Base-by-base conservation (phyloP, 768 basidiomycete species). In the Tephrocybe sp. region DNA sequence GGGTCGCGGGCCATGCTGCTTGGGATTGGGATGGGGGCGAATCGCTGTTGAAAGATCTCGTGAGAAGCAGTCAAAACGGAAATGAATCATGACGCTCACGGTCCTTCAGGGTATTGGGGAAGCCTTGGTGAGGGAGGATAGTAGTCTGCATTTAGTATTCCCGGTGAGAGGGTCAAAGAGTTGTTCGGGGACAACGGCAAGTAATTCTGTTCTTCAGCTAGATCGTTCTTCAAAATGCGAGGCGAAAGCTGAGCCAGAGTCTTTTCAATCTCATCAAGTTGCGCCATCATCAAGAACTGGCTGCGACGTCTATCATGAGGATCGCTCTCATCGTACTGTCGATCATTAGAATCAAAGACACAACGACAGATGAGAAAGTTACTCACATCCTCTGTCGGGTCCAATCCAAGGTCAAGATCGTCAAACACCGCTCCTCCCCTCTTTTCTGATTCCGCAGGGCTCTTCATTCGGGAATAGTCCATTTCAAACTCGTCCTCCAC, bases 231-330 rank as follows among this genome's bases (percentile, higher is more conserved):
- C 42, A 77, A 62, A 27, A 68, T 66, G 51, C 77, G 78, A 5
- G 86, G 86, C 25, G 86, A 87, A 44, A 87, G 78, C 52, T 83
- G 81, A 12, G 78, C 82, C 59, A 88, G 72, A 45, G 78, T 77
- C 83, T 77, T 77, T 61, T 92, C 89, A 40, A 92, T 86, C 64
- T 86, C 85, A 61, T 92, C 90, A 19, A 92, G 68, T 62, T 86
- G 79, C 15, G 83, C 82, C 56, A 75, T 82, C 82, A 91, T 81
- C 36, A 85, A 66, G 55, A 82, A 77, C 57, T 91, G 89, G 62
- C 88, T 91, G 60, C 77, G 79, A 34, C 88, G 77, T 50, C 79
- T 77, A 65, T 89, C 88, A 59, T 88, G 74, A 37, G 85, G 84
- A 58, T 89, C 88, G 56, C 80, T 71, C 38, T 81, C 78, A 51